phyloP scores from a whole-genome alignment of 345 rosid genomes.

The Linum trigynum region DNA sequence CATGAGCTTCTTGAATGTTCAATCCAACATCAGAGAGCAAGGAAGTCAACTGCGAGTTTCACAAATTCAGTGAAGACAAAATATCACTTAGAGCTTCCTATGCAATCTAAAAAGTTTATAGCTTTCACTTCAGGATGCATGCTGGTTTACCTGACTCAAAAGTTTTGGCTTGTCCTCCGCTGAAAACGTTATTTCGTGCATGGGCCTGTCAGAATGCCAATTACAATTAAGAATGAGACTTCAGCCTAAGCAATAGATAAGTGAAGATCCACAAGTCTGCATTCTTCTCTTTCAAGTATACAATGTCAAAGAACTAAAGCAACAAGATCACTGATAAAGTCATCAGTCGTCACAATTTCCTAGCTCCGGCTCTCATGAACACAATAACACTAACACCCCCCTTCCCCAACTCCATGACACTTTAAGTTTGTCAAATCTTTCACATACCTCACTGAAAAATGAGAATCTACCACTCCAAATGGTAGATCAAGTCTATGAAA shows the following conservation, averaged over 20 bases:
- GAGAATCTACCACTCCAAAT: not conserved
- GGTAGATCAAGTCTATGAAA: conserved; percentile 1
- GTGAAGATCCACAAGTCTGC: not conserved
- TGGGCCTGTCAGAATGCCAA: conserved; percentile 51
- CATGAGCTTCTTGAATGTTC: conserved; percentile 98
- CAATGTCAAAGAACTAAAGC: not conserved
- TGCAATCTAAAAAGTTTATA: not conserved
- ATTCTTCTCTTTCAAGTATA: not conserved
- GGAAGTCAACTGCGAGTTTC: conserved; percentile 67
- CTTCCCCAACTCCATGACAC: not conserved
- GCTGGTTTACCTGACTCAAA: conserved; percentile 68
- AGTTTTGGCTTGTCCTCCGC: conserved; percentile 92
- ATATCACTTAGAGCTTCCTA: not conserved
- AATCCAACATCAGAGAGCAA: conserved; percentile 84
- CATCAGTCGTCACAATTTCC: not conserved
- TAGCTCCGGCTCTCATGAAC: not conserved
- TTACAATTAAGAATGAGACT: conserved; percentile 8
- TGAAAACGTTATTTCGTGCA: conserved; percentile 94
- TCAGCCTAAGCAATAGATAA: conserved; percentile 4
- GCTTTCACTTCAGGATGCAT: not conserved
- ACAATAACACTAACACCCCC: not conserved
- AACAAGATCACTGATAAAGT: not conserved
- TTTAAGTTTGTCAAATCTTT: not conserved
- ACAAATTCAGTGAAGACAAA: conserved; percentile 10
- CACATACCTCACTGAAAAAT: too few species aligned